Conservation (phyloP, 768 basidiomycete species). For the Tephrocybe rancida region DNA sequence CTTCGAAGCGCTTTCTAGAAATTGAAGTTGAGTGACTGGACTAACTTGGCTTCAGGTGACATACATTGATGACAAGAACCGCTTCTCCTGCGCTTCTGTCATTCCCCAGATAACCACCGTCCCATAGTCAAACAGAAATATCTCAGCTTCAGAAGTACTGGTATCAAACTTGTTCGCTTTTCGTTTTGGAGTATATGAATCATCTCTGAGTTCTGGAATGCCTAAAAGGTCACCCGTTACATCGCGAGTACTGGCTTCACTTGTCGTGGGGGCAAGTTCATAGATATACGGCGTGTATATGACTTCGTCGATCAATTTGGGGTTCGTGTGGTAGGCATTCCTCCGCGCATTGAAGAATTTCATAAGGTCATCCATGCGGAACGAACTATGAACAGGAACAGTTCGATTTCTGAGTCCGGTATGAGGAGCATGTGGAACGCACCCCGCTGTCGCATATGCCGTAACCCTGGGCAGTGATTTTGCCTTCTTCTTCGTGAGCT, state of each 20-base stretch:
- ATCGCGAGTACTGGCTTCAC: slow-evolving; percentile 31
- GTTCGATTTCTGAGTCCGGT: neutral
- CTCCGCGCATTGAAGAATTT: slow-evolving; percentile 88
- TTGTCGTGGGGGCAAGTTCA: slow-evolving; percentile 48
- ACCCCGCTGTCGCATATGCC: slow-evolving; percentile 94
- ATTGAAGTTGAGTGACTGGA: slow-evolving; percentile 4
- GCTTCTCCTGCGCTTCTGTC: slow-evolving; percentile 89
- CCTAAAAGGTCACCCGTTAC: slow-evolving; percentile 78
- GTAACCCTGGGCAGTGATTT: slow-evolving; percentile 93
- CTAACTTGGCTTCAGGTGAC: slow-evolving; percentile 27
- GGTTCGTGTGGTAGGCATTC: slow-evolving; percentile 81
- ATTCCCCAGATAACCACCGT: slow-evolving; percentile 98
- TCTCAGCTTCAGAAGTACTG: slow-evolving; percentile 74
- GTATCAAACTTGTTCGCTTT: slow-evolving; percentile 71
- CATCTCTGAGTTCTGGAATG: slow-evolving; percentile 64
- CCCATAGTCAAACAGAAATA: slow-evolving; percentile 93
- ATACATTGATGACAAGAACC: slow-evolving; percentile 89
- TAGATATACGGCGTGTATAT: slow-evolving; percentile 93
- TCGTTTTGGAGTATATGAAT: slow-evolving; percentile 39
- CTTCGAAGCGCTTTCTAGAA: slow-evolving; percentile 88
- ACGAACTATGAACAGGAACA: slow-evolving; percentile 61
- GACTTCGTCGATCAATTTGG: slow-evolving; percentile 88
- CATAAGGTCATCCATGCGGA: slow-evolving; percentile 84
- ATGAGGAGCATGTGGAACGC: slow-evolving; percentile 22
- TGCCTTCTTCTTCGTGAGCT: slow-evolving; percentile 92